A percentile compares a stretch with the other conserved stretches of the same genome.
phyloP scores from a whole-genome alignment of 2,329 filamentous ascomycete genomes.

The Pseudocercospora fijiensis region DNA sequence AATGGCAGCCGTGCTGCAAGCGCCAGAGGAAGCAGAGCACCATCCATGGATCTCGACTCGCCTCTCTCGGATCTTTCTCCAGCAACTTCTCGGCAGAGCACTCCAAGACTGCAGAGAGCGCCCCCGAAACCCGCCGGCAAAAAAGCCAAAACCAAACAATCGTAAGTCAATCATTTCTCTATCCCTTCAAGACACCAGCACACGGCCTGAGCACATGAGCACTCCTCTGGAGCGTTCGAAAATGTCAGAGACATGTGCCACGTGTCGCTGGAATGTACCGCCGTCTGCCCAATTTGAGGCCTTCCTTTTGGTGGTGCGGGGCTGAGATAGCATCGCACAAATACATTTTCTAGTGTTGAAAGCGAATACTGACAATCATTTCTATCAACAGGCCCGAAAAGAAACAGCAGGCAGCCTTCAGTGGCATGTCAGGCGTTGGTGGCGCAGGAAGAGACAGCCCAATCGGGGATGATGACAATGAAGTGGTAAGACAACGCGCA shows the following conservation, averaged over 20 bases:
- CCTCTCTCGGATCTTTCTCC: slow-evolving; percentile 38
- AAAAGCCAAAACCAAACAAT: slow-evolving; percentile 42
- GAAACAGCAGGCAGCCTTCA: slow-evolving; percentile 67
- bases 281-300: slow-evolving; percentile 9
- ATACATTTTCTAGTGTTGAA: slow-evolving; percentile 12
- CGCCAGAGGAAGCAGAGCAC: slow-evolving; percentile 28
- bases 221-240: neutral
- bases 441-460: slow-evolving; percentile 63
- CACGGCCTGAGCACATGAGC: neutral
- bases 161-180: slow-evolving; percentile 36
- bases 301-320: slow-evolving; percentile 22
- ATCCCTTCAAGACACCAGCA: neutral
- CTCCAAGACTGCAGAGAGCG: slow-evolving; percentile 30
- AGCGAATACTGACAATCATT: slow-evolving; percentile 28
- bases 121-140: slow-evolving; percentile 33
- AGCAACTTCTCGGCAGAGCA: slow-evolving; percentile 33
- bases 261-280: slow-evolving; percentile 28
- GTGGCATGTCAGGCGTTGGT: slow-evolving; percentile 65
- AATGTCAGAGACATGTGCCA: slow-evolving; percentile 4
- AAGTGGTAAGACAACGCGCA: slow-evolving; percentile 51
- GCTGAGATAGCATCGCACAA: slow-evolving; percentile 19
- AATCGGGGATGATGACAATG: slow-evolving; percentile 58
- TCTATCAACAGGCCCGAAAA: slow-evolving; percentile 65
- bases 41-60: slow-evolving; percentile 34
- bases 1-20: slow-evolving; percentile 27